Base-by-base conservation (phyloP, 1,139 yeast species). In the Debaryomyces singareniensis region DNA sequence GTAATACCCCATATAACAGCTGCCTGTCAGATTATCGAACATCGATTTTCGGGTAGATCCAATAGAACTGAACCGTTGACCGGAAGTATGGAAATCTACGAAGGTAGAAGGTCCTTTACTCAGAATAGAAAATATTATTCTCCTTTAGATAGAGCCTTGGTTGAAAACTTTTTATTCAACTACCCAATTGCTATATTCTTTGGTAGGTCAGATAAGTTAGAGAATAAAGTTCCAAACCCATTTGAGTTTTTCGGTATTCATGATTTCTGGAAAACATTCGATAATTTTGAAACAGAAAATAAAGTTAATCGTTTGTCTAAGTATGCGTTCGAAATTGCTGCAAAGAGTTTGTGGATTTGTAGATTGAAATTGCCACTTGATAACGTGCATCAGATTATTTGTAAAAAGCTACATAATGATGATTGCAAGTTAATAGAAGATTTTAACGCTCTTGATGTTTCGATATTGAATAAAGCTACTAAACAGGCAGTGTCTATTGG, bases 121-220 rank as follows among this genome's bases (percentile, higher is more conserved):
- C 13, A 23, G 14, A 13, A 23, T 23, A 18, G 21, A 18, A 18
- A 7, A 7, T 7, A 7, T 18, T 18, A 7, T 7, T 18, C 21
- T 7, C 21, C 21, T 7, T 18, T 18, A 15, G 30, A 31, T 13
- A 24, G 20, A 13, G 26, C 26, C 11, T 25, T 31, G 14, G 16
- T 20, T n/a, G 32, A 29, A 16, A 32, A 26, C 12, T 32, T 30
- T 16, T 10, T 29, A 3, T 32, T 32, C 20, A 32, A 32, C 13
- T 32, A 32, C 26, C 16, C 35, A 2, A 32, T 32, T 6, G 16
- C 35, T 5, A 26, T 32, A 7, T 32, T 32, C 22, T 29, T 32
- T 24, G 24, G 35, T 5, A 27, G 25, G 14, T 24, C 11, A 20
- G 25, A 32, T n/a, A 14, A 13, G 15, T 20, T 32, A 11, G 25